These are phyloP conservation scores for Scenedesmus sp. DNA, from an alignment of 163 green algal genomes.

Conservation along the genomic window DNA sequence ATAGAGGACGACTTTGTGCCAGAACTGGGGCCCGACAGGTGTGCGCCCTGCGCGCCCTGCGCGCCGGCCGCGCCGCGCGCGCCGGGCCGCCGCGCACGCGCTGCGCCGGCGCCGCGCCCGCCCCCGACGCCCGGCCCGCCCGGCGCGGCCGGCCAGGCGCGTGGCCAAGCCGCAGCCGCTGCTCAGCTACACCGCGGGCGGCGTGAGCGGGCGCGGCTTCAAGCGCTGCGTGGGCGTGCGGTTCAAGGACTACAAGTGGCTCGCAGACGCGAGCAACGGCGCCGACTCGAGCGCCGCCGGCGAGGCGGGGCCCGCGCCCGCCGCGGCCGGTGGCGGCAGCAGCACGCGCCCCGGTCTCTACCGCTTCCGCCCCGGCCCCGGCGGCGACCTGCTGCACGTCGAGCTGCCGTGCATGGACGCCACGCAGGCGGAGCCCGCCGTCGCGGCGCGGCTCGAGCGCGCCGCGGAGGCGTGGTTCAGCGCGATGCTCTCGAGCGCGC, in stretches of 20 bases:
- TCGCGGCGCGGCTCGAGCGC: no score
- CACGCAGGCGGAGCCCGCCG: neutral
- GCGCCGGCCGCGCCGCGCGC: no score
- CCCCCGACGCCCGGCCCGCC: no score
- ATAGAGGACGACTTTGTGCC: slow-evolving; percentile 41
- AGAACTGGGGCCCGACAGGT: slow-evolving; percentile 2
- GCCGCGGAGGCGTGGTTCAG: no score
- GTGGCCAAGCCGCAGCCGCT: slow-evolving; percentile 26
- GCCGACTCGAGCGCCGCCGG: no score
- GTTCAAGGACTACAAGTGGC: slow-evolving; percentile 43
- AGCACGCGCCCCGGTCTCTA: neutral
- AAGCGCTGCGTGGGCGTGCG: slow-evolving; percentile 34
- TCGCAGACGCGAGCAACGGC: slow-evolving; percentile 8
- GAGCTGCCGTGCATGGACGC: slow-evolving; percentile 32
- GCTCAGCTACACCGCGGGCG: slow-evolving; percentile 12
- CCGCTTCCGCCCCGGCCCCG: neutral
- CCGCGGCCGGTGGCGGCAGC: neutral
- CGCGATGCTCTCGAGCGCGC: no score
- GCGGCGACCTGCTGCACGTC: no score
- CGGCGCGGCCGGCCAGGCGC: no score
- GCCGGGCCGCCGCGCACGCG: no score
- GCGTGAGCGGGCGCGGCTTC: slow-evolving; percentile 3
- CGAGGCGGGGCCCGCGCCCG: no score
- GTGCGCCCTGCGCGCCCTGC: neutral
- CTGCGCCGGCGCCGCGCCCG: no score